Conservation (phyloP, 768 basidiomycete genomes). For the Xerocomus brunneocitrinus region DNA sequence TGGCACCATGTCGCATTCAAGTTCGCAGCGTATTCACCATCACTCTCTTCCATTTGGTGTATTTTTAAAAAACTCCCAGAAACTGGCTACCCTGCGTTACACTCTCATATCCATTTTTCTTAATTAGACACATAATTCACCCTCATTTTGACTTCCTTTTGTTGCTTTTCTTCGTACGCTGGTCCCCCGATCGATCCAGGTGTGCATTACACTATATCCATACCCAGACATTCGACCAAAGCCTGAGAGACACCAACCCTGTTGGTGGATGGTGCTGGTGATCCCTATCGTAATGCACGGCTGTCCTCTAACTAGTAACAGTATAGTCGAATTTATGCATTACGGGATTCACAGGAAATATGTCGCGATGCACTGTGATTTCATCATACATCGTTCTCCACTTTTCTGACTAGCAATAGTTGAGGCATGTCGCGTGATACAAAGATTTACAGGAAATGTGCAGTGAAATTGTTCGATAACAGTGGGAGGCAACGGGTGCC, state of each 20-base stretch:
- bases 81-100: slow-evolving; percentile 12
- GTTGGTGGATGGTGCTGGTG: neutral
- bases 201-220: neutral
- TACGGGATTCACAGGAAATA: neutral
- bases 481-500: no score
- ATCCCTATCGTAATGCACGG: neutral
- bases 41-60: slow-evolving; percentile 10
- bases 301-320: neutral
- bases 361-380: neutral
- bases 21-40: slow-evolving; percentile 11
- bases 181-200: neutral
- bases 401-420: no score
- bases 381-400: no score
- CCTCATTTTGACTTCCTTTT: neutral
- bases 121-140: slow-evolving; percentile 14
- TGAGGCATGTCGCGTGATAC: no score
- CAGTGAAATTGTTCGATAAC: no score
- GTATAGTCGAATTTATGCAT: neutral
- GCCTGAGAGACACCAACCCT: neutral
- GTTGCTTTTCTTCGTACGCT: neutral
- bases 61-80: slow-evolving; percentile 17
- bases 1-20: slow-evolving; percentile 4
- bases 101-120: slow-evolving; percentile 6
- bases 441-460: no score
- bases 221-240: neutral